Evolutionary conservation across 2,329 filamentous ascomycete genomes (phyloP).

Genomic region (Calonectria pseudoturangicola): DNA sequence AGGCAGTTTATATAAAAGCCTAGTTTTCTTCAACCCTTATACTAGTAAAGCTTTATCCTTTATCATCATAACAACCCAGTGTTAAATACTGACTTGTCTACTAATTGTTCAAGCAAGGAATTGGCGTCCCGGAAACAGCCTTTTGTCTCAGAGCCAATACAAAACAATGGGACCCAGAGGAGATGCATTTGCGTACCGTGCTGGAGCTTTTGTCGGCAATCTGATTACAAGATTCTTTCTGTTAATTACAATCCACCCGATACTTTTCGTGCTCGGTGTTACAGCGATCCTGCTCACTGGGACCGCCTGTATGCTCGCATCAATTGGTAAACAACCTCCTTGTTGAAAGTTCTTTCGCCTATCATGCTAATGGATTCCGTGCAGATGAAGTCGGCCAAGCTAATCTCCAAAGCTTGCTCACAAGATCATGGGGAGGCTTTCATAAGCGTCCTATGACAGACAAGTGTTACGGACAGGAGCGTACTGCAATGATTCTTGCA

Average conservation of each 20-base stretch:
- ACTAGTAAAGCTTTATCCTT: no score
- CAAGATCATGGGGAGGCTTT: slow-evolving; percentile 45
- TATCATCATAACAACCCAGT: no score
- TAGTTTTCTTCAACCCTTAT: no score
- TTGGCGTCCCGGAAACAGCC: neutral
- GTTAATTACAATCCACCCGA: neutral
- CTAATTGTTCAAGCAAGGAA: no score
- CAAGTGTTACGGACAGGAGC: slow-evolving; percentile 49
- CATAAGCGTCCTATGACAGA: slow-evolving; percentile 40
- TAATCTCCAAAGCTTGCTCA: neutral
- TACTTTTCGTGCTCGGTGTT: no score
- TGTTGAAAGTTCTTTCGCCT: neutral
- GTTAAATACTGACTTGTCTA: no score
- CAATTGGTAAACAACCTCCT: neutral
- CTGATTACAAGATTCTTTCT: neutral
- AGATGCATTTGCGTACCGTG: neutral
- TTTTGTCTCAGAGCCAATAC: neutral
- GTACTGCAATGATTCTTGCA: slow-evolving; percentile 47
- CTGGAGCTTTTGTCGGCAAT: neutral
- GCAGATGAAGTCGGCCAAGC: neutral
- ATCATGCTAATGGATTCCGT: neutral
- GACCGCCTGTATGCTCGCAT: neutral
- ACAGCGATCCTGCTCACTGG: no score
- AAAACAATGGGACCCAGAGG: neutral
- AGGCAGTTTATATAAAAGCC: no score